These are phyloP conservation scores for Schrenkiella parvula DNA, from an alignment of 345 rosid species.

Conservation along the genomic window DNA sequence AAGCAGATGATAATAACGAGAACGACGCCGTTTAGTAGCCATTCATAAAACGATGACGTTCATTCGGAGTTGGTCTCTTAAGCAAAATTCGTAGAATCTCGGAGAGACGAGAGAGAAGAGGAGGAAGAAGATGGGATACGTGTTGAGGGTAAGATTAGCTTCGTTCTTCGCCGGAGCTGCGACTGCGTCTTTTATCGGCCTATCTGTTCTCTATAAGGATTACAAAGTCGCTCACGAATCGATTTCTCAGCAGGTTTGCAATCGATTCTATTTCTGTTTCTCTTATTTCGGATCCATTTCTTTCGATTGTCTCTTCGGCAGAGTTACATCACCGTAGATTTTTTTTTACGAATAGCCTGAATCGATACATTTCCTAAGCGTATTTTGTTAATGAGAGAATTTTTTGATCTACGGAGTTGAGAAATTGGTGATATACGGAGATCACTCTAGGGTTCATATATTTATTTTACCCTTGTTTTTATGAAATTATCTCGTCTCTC, in stretches of 20 bases:
- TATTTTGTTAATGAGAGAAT: background rate
- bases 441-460: constrained; percentile 18
- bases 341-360: background rate
- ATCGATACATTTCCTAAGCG: constrained; percentile 7
- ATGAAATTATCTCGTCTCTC: background rate
- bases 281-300: constrained; percentile 1
- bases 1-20: background rate
- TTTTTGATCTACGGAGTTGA: background rate
- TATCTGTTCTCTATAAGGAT: constrained; percentile 74
- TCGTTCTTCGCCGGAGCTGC: constrained; percentile 94
- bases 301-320: background rate
- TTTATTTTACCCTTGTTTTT: background rate
- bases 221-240: constrained; percentile 80
- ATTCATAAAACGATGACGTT: constrained; percentile 7
- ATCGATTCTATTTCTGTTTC: background rate
- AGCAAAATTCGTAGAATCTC: background rate
- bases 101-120: constrained; percentile 11
- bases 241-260: constrained; percentile 65
- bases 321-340: background rate
- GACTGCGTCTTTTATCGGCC: constrained; percentile 68
- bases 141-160: constrained; percentile 82
- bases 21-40: background rate
- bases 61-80: background rate
- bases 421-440: background rate
- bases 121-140: constrained; percentile 67